Conservation (phyloP, 108 stramenopile genomes). For the Nitzschia inconspicua region DNA sequence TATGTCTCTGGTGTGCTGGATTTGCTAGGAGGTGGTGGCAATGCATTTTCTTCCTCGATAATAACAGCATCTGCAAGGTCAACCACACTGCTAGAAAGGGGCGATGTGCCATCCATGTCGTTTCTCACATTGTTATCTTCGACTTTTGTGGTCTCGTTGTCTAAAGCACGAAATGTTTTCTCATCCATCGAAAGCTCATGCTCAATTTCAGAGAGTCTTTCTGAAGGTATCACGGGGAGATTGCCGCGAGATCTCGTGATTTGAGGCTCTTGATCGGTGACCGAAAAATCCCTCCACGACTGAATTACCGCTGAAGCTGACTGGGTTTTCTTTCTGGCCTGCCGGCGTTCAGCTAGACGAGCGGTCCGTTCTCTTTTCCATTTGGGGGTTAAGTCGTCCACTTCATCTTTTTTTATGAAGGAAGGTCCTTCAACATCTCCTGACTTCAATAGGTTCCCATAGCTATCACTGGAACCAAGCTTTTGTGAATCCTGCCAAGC, state of each 20-base stretch:
- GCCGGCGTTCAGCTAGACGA: constrained; percentile 4
- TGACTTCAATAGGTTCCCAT: no score
- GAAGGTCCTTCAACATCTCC: constrained; percentile 2
- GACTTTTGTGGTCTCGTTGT: no score
- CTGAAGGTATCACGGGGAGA: background rate
- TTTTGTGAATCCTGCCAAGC: constrained; percentile 7
- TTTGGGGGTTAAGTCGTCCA: background rate
- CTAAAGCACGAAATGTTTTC: no score
- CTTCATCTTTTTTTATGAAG: background rate
- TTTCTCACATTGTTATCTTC: no score
- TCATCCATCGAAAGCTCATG: background rate
- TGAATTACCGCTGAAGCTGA: constrained; percentile 50
- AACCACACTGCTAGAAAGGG: background rate
- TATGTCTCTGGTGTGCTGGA: no score
- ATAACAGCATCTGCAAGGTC: constrained; percentile 9
- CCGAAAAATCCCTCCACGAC: constrained; percentile 16
- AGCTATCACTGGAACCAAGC: no score
- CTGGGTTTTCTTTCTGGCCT: constrained; percentile 21
- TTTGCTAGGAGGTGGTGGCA: no score
- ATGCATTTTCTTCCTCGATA: background rate
- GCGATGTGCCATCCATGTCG: background rate
- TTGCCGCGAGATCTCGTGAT: background rate
- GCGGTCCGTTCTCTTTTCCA: constrained; percentile 4
- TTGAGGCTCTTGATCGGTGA: no score
- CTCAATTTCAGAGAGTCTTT: constrained; percentile 1